These are phyloP conservation scores for Colletotrichum liriopes DNA, from an alignment of 2,329 filamentous ascomycete species.

Conservation along the genomic window DNA sequence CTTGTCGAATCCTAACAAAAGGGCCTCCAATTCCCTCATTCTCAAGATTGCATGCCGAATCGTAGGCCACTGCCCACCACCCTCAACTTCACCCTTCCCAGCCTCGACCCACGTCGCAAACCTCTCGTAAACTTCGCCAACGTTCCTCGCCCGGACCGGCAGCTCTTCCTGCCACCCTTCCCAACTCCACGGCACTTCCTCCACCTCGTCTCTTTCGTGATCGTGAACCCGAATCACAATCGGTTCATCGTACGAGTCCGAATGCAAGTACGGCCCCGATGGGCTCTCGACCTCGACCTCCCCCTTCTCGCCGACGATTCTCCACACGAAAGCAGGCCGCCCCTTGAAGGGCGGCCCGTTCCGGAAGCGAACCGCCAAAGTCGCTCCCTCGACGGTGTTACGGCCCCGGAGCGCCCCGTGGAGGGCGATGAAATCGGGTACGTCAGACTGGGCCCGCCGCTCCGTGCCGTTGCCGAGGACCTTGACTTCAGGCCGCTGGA, in stretches of 20 bases:
- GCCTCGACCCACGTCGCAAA: constrained; percentile 55
- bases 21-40: constrained; percentile 62
- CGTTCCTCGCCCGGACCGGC: constrained; percentile 61
- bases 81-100: constrained; percentile 44
- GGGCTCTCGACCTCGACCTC: constrained; percentile 55
- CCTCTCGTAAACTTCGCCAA: constrained; percentile 71
- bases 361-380: constrained; percentile 60
- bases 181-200: constrained; percentile 61
- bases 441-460: constrained; percentile 27
- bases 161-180: constrained; percentile 63
- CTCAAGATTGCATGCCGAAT: constrained; percentile 61
- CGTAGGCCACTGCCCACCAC: constrained; percentile 50
- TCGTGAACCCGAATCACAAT: constrained; percentile 67
- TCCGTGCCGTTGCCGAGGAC: neutral
- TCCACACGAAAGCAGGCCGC: constrained; percentile 63
- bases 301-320: constrained; percentile 67
- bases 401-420: constrained; percentile 55
- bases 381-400: constrained; percentile 52
- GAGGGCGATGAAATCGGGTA: constrained; percentile 50
- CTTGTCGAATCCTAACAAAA: constrained; percentile 43
- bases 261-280: constrained; percentile 45
- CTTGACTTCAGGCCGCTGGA: constrained; percentile 41
- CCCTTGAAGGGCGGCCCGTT: constrained; percentile 65
- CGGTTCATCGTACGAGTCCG: constrained; percentile 53
- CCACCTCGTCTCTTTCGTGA: constrained; percentile 60